phyloP scores from a whole-genome alignment of 2,329 filamentous ascomycete species.

The Microcyclospora tardicrescens region DNA sequence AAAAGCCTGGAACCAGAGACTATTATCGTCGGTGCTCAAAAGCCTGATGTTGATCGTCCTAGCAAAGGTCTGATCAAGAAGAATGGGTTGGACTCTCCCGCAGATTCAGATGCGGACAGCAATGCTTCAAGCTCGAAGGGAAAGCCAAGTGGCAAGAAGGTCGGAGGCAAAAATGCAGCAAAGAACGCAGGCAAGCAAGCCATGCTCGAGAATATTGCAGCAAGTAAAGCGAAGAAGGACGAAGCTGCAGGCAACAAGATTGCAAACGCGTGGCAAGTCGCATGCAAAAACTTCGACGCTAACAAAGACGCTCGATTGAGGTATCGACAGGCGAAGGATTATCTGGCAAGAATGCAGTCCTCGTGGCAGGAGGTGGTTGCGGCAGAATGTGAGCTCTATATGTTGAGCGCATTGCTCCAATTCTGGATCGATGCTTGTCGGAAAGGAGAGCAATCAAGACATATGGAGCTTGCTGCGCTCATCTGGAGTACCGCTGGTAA shows the following conservation, averaged over 20 bases:
- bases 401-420: conserved; percentile 35
- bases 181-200: conserved; percentile 30
- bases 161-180: conserved; percentile 20
- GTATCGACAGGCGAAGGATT: conserved; percentile 38
- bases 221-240: conserved; percentile 30
- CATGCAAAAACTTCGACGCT: conserved; percentile 36
- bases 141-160: conserved; percentile 18
- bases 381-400: conserved; percentile 36
- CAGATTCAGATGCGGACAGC: conserved; percentile 19
- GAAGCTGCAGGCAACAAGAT: conserved; percentile 27
- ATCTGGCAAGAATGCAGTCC: conserved; percentile 31
- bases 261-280: conserved; percentile 32
- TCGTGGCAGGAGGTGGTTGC: conserved; percentile 28
- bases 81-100: conserved; percentile 15
- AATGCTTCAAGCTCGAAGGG: conserved; percentile 13
- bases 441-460: conserved; percentile 21
- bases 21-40: conserved; percentile 37
- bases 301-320: conserved; percentile 30
- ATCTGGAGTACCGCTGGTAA: conserved; percentile 33
- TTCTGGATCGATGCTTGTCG: conserved; percentile 35
- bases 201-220: conserved; percentile 32
- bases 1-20: conserved; percentile 52
- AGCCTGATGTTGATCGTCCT: conserved; percentile 2
- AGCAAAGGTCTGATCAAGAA: conserved; percentile 1
- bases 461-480: conserved; percentile 32